phyloP scores from a whole-genome alignment of 345 rosid genomes.

The Populus davidiana region DNA sequence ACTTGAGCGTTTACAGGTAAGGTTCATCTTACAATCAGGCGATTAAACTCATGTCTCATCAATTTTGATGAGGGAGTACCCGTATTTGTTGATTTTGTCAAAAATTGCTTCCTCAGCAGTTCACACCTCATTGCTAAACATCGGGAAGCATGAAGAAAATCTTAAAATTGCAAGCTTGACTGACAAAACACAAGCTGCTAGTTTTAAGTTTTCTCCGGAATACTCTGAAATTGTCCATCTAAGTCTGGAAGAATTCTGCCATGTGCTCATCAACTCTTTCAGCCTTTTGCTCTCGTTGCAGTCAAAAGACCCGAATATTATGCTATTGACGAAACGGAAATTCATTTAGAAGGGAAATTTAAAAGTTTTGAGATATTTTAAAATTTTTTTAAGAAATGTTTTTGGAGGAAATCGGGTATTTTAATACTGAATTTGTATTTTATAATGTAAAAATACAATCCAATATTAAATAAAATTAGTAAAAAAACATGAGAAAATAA shows the following conservation, averaged over 20 bases:
- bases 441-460: no score
- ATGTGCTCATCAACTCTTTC: constrained; percentile 34
- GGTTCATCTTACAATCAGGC: no score
- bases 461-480: no score
- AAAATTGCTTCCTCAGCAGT: not conserved
- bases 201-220: not conserved
- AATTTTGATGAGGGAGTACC: not conserved
- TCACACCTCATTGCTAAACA: not conserved
- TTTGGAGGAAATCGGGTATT: no score
- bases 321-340: not conserved
- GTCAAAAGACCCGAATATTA: not conserved
- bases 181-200: not conserved
- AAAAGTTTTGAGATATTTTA: not conserved
- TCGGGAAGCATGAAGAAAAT: not conserved
- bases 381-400: no score
- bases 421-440: no score
- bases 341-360: no score
- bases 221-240: not conserved
- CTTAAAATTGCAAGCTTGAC: not conserved
- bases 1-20: no score
- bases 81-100: not conserved
- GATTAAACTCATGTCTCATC: no score
- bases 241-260: not conserved
- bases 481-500: no score
- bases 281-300: constrained; percentile 47